Conservation (phyloP, 2,329 filamentous ascomycete genomes). For the Trichothecium roseum region DNA sequence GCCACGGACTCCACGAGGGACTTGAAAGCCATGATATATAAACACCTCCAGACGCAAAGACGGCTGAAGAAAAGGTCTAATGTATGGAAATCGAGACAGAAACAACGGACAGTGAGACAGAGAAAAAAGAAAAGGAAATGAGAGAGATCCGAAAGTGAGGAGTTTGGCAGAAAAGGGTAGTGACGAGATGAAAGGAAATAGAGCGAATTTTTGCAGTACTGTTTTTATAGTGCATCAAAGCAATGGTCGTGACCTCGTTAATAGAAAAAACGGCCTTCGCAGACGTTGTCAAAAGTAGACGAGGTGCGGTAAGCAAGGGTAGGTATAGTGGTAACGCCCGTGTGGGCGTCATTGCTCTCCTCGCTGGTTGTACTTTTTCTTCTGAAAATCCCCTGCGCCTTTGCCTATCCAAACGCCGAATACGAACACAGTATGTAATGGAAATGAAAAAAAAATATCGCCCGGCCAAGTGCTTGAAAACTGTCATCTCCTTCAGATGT, state of each 20-base stretch:
- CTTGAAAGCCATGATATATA: no score
- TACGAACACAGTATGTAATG: slow-evolving; percentile 1
- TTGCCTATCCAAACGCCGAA: slow-evolving; percentile 5
- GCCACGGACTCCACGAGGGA: no score
- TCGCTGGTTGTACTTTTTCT: background rate
- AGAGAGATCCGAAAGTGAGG: no score
- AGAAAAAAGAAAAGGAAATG: no score
- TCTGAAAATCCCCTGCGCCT: slow-evolving; percentile 1
- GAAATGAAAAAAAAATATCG: background rate
- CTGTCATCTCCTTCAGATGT: slow-evolving; percentile 27
- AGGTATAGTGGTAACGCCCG: background rate
- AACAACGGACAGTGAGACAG: no score
- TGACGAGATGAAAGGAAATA: background rate
- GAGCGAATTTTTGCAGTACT: background rate
- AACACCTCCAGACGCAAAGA: no score
- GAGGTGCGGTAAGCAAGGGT: background rate
- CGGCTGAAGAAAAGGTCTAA: no score
- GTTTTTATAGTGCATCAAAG: background rate
- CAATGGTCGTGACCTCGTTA: background rate
- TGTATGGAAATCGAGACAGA: no score
- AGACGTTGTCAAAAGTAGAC: background rate
- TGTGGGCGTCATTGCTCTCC: background rate
- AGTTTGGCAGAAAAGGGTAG: no score
- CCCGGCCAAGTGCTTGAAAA: background rate
- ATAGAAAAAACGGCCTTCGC: background rate